Base-by-base conservation (phyloP, 2,329 filamentous ascomycete species). In the Venturia nashicola region DNA sequence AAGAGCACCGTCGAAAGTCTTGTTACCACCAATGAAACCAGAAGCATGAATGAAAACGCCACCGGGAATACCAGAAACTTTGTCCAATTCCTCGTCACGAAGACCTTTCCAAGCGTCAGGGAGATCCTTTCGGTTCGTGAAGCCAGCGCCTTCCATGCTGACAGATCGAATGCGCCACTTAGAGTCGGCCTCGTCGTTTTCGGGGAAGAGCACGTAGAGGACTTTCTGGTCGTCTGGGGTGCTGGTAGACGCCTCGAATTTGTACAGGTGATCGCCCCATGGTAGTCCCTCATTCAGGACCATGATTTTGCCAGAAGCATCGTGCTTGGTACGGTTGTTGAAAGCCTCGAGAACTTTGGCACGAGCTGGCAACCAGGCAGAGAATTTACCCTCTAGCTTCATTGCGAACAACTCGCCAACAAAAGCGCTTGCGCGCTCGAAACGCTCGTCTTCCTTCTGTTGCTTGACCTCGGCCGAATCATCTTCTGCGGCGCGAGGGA, bases 131-230 rank as follows among this genome's bases (percentile, higher is more conserved):
- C 94, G 85, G 78, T 92, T 97, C 75, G 90, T 83, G 73, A 99
- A 99, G 65, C 90, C 94, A 72, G 90, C 88, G 74, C 89, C 87
- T 74, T 85, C 84, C 65, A 89, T 86, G 59, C 91, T 89, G n/a
- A 97, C 94, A 67, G 89, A 87, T 76, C 97, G 91, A 66, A 99
- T 89, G 65, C 94, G 86, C 94, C 94, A 97, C 78, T 94, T 96
- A 71, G 88, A 82, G 67, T 84, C 88, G 57, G 86, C 83, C 55
- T 83, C 81, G 36, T 86, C 83, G 71, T 84, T 90, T 79, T 99
- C 93, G 0, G 91, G 89, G 76, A 97, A 97, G 34, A 97, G 80
- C 16, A 96, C 92, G 72, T 97, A 97, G 61, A 92, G 80, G 4
- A 93, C 86, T 36, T 77, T 66, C 66, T 74, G 71, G 63, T 71